A percentile compares a stretch with the other conserved stretches of the same genome.
phyloP scores from a whole-genome alignment of 2,329 filamentous ascomycete species.

The Chaetomiaceae sp. region DNA sequence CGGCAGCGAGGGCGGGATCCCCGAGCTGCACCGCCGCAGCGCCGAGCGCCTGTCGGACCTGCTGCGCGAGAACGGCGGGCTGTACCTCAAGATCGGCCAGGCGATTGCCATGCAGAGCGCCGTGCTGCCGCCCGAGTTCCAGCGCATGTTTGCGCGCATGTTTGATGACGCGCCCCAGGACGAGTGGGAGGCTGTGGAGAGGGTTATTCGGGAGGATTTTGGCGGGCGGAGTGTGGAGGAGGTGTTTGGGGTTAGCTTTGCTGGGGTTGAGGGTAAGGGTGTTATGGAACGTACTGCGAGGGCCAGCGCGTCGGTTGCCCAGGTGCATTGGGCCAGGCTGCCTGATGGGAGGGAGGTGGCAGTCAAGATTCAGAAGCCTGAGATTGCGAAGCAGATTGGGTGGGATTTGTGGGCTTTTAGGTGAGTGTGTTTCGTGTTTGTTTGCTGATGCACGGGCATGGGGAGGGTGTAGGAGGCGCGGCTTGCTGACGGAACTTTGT shows the following conservation, averaged over 20 bases:
- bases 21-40: slow-evolving; percentile 75
- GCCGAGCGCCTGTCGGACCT: slow-evolving; percentile 79
- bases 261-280: slow-evolving; percentile 62
- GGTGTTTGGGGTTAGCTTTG: slow-evolving; percentile 86
- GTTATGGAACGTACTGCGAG: slow-evolving; percentile 57
- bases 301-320: slow-evolving; percentile 86
- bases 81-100: slow-evolving; percentile 97
- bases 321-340: slow-evolving; percentile 91
- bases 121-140: slow-evolving; percentile 87
- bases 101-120: slow-evolving; percentile 98
- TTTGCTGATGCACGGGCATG: background rate
- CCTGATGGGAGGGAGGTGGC: slow-evolving; percentile 86
- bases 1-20: slow-evolving; percentile 54
- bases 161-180: slow-evolving; percentile 98
- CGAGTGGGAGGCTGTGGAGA: slow-evolving; percentile 77
- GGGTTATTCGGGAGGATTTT: slow-evolving; percentile 84
- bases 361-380: slow-evolving; percentile 92
- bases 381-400: slow-evolving; percentile 83
- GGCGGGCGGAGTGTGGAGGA: slow-evolving; percentile 77
- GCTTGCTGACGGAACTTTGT: background rate
- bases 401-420: slow-evolving; percentile 98
- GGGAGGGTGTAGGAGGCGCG: too few relatives aligned
- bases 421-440: slow-evolving; percentile 47
- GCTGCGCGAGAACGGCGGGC: slow-evolving; percentile 77
- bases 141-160: slow-evolving; percentile 93